These are phyloP conservation scores for Syzygium aqueum DNA, from an alignment of 345 rosid genomes.

Conservation along the genomic window DNA sequence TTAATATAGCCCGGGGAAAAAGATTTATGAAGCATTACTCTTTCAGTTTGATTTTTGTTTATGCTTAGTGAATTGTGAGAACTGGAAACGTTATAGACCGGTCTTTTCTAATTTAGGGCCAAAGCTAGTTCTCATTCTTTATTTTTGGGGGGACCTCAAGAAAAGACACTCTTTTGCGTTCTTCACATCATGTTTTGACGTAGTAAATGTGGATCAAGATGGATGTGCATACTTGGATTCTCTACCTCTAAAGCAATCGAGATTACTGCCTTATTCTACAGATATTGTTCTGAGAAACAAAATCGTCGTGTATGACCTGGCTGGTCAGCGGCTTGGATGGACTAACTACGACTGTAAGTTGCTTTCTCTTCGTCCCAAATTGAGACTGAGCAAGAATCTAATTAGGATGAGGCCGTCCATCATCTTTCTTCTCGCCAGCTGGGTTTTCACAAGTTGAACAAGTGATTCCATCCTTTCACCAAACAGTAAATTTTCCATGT, in stretches of 20 bases:
- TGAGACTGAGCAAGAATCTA: background rate
- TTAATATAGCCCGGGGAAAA: background rate
- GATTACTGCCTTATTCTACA: slow-evolving; percentile 17
- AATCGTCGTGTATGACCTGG: slow-evolving; percentile 77
- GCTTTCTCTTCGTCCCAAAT: background rate
- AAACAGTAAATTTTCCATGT: background rate
- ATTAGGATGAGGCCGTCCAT: background rate
- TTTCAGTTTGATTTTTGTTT: background rate
- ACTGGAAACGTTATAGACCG: background rate
- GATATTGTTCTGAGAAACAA: slow-evolving; percentile 90
- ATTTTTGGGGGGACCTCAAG: background rate
- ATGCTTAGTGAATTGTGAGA: background rate
- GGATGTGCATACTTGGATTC: background rate
- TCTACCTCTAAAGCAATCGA: background rate
- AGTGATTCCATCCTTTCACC: background rate
- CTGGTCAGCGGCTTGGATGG: slow-evolving; percentile 87
- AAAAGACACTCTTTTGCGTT: background rate
- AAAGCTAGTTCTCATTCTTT: background rate
- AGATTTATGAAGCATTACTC: background rate
- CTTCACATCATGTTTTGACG: background rate
- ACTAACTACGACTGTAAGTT: slow-evolving; percentile 80
- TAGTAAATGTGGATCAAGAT: background rate
- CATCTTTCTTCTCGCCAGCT: background rate
- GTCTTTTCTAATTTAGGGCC: background rate
- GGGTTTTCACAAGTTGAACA: background rate